Conservation (phyloP, 2,329 filamentous ascomycete species). For the Plenodomus lindquistii region DNA sequence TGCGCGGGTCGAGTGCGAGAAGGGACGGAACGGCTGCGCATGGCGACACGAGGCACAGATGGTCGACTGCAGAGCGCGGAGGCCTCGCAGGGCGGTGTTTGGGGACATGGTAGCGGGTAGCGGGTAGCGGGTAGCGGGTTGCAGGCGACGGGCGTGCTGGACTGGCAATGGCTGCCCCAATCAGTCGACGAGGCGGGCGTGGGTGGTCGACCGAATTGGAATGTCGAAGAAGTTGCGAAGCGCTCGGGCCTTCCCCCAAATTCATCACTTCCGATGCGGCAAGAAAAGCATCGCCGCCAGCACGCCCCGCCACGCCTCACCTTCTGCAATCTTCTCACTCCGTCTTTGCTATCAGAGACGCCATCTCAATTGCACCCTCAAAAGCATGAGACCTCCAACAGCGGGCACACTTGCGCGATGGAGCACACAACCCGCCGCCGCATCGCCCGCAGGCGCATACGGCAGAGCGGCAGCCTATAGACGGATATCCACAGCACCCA, state of each 20-base stretch:
- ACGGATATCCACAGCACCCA: slow-evolving; percentile 46
- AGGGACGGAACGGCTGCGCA: slow-evolving; percentile 32
- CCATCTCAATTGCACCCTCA: background rate
- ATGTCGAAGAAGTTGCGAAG: slow-evolving; percentile 27
- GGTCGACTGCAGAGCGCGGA: slow-evolving; percentile 38
- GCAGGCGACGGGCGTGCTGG: no score
- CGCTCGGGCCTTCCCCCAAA: slow-evolving; percentile 20
- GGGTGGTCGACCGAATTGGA: slow-evolving; percentile 9
- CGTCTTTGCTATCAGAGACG: background rate
- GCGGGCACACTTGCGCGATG: slow-evolving; percentile 47
- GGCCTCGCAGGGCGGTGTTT: slow-evolving; percentile 29
- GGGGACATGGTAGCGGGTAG: slow-evolving; percentile 31
- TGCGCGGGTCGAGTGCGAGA: slow-evolving; percentile 36
- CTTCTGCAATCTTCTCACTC: slow-evolving; percentile 1
- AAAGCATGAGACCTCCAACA: slow-evolving; percentile 52
- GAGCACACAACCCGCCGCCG: slow-evolving; percentile 43
- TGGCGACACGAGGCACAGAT: slow-evolving; percentile 46
- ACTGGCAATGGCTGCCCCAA: slow-evolving; percentile 13
- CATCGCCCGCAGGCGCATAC: slow-evolving; percentile 45
- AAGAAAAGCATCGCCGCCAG: slow-evolving; percentile 28
- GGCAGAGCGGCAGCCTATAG: slow-evolving; percentile 54
- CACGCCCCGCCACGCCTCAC: slow-evolving; percentile 18
- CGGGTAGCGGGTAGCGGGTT: no score
- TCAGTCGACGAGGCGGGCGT: slow-evolving; percentile 8
- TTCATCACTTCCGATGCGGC: slow-evolving; percentile 19